Conservation (phyloP, 768 basidiomycete genomes). For the Lactarius psammicola region DNA sequence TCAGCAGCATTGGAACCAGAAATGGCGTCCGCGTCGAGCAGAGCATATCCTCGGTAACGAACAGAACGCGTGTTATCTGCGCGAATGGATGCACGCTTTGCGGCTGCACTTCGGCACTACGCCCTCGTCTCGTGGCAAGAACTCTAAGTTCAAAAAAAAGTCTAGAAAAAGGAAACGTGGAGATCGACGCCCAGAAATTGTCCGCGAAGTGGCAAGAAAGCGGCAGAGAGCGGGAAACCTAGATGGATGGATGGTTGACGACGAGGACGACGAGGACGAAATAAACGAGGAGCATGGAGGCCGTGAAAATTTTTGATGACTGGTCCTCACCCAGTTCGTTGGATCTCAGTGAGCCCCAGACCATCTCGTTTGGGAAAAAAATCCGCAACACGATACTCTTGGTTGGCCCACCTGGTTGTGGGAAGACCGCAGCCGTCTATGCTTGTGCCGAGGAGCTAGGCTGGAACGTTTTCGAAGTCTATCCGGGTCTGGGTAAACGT, state of each 20-base stretch:
- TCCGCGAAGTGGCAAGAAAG: constrained; percentile 28
- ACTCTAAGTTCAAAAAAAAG: constrained; percentile 14
- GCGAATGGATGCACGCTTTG: constrained; percentile 76
- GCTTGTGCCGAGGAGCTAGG: constrained; percentile 92
- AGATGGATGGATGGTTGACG: constrained; percentile 27
- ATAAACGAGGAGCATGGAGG: background rate
- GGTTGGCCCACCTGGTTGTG: constrained; percentile 75
- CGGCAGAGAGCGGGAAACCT: constrained; percentile 21
- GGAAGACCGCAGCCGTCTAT: constrained; percentile 92
- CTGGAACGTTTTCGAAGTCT: constrained; percentile 96
- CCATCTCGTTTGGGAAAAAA: constrained; percentile 40
- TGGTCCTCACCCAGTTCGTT: constrained; percentile 7
- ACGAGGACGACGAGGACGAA: constrained; percentile 18
- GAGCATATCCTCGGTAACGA: constrained; percentile 80
- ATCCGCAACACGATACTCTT: constrained; percentile 88
- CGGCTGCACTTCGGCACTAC: constrained; percentile 50
- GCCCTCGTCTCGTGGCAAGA: constrained; percentile 17
- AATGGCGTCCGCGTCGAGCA: constrained; percentile 72
- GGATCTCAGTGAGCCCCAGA: constrained; percentile 9
- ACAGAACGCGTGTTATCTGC: constrained; percentile 61
- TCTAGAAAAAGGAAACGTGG: constrained; percentile 22
- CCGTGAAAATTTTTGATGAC: constrained; percentile 4
- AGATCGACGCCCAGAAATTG: constrained; percentile 21
- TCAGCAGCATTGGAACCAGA: constrained; percentile 64
- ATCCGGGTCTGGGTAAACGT: constrained; percentile 91